Conservation (phyloP, 2,329 filamentous ascomycete species). For the Aspergillus nomiae region DNA sequence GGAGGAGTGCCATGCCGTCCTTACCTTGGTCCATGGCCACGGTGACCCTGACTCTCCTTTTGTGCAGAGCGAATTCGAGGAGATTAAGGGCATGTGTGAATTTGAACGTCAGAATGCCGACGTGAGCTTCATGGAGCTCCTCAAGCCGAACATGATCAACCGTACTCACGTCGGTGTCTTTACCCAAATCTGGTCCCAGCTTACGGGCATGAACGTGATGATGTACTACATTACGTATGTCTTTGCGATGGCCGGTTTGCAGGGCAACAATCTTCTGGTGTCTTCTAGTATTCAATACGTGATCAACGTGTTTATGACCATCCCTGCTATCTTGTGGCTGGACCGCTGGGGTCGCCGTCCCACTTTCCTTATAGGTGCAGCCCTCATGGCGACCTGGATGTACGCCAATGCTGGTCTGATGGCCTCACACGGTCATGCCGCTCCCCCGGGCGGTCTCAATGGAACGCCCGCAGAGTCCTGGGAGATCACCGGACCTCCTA, state of each 20-base stretch:
- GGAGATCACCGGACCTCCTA: conserved; percentile 47
- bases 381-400: conserved; percentile 58
- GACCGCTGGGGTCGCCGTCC: conserved; percentile 74
- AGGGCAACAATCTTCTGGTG: conserved; percentile 61
- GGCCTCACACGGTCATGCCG: conserved; percentile 37
- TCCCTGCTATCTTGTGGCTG: conserved; percentile 74
- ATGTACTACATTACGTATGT: conserved; percentile 69
- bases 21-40: conserved; percentile 62
- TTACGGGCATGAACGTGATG: conserved; percentile 77
- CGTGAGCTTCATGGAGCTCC: conserved; percentile 70
- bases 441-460: conserved; percentile 45
- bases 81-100: conserved; percentile 72
- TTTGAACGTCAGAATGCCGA: conserved; percentile 72
- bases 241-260: conserved; percentile 70
- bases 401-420: conserved; percentile 48
- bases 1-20: conserved; percentile 54
- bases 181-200: conserved; percentile 73
- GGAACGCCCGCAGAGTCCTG: conserved; percentile 40
- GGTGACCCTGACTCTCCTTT: conserved; percentile 67
- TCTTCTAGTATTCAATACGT: conserved; percentile 72
- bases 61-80: conserved; percentile 68
- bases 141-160: conserved; percentile 73
- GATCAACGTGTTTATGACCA: conserved; percentile 78
- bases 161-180: conserved; percentile 72
- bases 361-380: conserved; percentile 65